phyloP scores from a whole-genome alignment of 2,329 filamentous ascomycete genomes.

The Helotiales sp. region DNA sequence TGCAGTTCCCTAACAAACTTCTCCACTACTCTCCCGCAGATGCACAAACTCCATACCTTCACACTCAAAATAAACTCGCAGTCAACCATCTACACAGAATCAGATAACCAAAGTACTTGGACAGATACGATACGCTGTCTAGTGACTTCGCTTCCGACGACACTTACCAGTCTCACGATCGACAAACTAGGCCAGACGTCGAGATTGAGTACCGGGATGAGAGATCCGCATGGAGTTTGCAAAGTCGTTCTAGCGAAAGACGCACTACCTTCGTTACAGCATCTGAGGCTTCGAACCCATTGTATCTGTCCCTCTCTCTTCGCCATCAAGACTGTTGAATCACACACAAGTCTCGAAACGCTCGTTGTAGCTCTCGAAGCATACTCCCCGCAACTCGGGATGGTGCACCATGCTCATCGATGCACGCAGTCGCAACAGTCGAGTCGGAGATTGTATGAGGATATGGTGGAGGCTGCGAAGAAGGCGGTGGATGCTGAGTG shows the following conservation, averaged over 20 bases:
- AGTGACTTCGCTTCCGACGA: background rate
- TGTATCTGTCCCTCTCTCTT: constrained; percentile 7
- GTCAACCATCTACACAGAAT: background rate
- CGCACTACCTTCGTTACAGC: background rate
- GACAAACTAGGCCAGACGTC: constrained; percentile 5
- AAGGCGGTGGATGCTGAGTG: background rate
- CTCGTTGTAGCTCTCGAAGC: constrained; percentile 1
- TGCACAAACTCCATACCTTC: background rate
- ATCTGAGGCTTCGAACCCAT: background rate
- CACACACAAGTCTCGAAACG: background rate
- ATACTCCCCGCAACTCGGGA: background rate
- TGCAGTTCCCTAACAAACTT: background rate
- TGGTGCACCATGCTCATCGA: background rate
- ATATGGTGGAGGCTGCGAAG: background rate
- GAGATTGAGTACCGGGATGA: background rate
- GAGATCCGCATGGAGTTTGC: background rate
- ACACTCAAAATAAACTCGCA: background rate
- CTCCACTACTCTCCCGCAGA: background rate
- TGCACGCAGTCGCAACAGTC: constrained; percentile 3
- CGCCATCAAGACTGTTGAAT: background rate
- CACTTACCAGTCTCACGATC: constrained; percentile 4
- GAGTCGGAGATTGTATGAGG: background rate
- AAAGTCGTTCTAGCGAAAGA: background rate
- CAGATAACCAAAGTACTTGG: background rate
- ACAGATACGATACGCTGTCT: background rate